Evolutionary conservation across 306 rosid species (phyloP).

Genomic region (Casuarina glauca): DNA sequence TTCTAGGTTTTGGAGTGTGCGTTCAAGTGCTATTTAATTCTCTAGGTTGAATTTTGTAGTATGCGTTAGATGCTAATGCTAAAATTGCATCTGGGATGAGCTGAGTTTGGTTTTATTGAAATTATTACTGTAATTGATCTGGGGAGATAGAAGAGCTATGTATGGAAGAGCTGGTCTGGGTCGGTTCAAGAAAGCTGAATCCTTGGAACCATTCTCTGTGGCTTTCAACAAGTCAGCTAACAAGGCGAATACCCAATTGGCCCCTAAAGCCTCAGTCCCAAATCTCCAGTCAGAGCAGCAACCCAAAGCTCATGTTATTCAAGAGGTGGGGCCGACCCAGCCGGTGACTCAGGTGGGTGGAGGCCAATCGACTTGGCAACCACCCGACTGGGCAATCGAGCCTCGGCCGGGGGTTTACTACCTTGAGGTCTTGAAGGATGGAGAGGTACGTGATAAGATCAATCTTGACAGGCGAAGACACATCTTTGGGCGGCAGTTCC

Average conservation of each 20-base stretch:
- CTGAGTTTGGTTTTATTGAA: background rate
- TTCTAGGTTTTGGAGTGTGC: background rate
- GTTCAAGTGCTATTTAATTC: too few species aligned
- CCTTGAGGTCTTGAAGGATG: conserved; percentile 87
- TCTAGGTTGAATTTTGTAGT: background rate
- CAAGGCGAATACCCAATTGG: conserved; percentile 37
- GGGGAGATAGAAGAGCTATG: conserved; percentile 48
- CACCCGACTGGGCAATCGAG: conserved; percentile 97
- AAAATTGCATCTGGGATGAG: conserved; percentile 1
- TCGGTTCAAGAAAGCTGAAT: conserved; percentile 94
- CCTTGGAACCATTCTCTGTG: conserved; percentile 83
- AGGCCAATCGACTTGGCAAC: conserved; percentile 91
- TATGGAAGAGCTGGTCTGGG: conserved; percentile 90
- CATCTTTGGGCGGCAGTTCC: conserved; percentile 85
- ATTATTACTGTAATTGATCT: background rate
- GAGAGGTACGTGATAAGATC: conserved; percentile 73
- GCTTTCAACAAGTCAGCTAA: conserved; percentile 47
- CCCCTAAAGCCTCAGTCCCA: conserved; percentile 40
- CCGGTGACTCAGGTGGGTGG: conserved; percentile 78
- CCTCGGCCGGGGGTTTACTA: conserved; percentile 84
- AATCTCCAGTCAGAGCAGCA: conserved; percentile 39
- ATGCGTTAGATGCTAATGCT: background rate
- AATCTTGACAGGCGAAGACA: conserved; percentile 66
- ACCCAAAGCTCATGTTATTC: conserved; percentile 37
- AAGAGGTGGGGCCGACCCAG: conserved; percentile 61